These are phyloP conservation scores for Parvularia atlantis DNA, from an alignment of 78 protist species.

Conservation along the genomic window DNA sequence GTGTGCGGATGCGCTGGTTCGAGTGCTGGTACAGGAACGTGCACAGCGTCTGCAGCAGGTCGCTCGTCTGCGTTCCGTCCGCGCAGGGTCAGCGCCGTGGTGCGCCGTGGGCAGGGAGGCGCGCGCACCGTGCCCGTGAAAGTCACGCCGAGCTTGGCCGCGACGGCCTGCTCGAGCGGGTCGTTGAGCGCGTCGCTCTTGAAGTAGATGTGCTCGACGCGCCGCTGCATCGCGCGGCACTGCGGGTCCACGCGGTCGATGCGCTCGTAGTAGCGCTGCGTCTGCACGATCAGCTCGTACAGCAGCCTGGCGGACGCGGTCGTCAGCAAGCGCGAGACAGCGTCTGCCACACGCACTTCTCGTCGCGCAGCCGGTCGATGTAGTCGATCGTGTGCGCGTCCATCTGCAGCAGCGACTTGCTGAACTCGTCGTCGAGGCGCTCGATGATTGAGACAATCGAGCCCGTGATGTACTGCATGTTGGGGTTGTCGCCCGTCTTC, in stretches of 20 bases:
- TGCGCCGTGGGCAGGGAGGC: too few relatives aligned
- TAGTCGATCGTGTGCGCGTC: slow-evolving; percentile 73
- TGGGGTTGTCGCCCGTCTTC: too few relatives aligned
- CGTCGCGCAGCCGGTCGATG: slow-evolving; percentile 54
- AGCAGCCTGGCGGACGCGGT: neutral
- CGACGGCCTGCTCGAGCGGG: neutral
- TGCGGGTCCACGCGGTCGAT: neutral
- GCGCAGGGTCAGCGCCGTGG: too few relatives aligned
- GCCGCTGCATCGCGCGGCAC: slow-evolving; percentile 2
- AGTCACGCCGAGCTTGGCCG: too few relatives aligned
- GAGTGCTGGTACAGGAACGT: slow-evolving; percentile 48
- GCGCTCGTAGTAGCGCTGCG: slow-evolving; percentile 21
- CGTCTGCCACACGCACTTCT: slow-evolving; percentile 13
- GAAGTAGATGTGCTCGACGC: slow-evolving; percentile 16
- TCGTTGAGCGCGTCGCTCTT: neutral
- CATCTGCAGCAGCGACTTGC: slow-evolving; percentile 46
- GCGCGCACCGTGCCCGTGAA: too few relatives aligned
- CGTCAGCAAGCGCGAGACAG: neutral
- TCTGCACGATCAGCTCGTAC: slow-evolving; percentile 9
- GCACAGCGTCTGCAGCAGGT: neutral
- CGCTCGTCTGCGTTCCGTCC: too few relatives aligned
- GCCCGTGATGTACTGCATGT: too few relatives aligned
- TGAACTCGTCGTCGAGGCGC: slow-evolving; percentile 73
- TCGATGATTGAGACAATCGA: slow-evolving; percentile 46
- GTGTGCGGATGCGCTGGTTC: slow-evolving; percentile 45